A percentile compares a stretch with the other conserved stretches of the same genome.
phyloP scores from a whole-genome alignment of 768 basidiomycete genomes.

The Boletellus ananiceps region DNA sequence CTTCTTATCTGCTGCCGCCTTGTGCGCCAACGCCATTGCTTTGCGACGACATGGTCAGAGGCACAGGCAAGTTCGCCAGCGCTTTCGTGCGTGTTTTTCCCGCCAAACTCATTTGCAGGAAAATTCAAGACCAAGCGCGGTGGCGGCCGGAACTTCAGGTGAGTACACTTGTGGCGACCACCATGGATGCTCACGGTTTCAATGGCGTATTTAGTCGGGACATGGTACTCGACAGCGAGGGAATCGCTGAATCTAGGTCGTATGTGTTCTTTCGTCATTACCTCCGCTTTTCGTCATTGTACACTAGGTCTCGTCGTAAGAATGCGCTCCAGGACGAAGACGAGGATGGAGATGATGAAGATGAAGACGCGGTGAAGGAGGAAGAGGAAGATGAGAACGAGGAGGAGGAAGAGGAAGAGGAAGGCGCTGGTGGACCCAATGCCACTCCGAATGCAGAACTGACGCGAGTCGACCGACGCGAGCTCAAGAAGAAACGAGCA shows the following conservation, averaged over 20 bases:
- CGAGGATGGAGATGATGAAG: slow-evolving; percentile 39
- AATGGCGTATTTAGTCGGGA: slow-evolving; percentile 42
- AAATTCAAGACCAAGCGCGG: slow-evolving; percentile 86
- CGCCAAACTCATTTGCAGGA: slow-evolving; percentile 36
- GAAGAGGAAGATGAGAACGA: slow-evolving; percentile 42
- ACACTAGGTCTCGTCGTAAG: slow-evolving; percentile 18
- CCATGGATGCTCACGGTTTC: slow-evolving; percentile 7
- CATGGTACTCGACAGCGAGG: slow-evolving; percentile 54
- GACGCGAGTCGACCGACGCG: slow-evolving; percentile 66
- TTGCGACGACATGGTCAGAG: slow-evolving; percentile 30
- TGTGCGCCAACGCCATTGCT: background rate
- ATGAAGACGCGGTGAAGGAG: slow-evolving; percentile 30
- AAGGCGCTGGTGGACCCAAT: slow-evolving; percentile 29
- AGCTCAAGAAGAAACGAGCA: slow-evolving; percentile 78
- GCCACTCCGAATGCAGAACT: slow-evolving; percentile 48
- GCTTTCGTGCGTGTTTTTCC: background rate
- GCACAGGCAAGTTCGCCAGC: slow-evolving; percentile 17
- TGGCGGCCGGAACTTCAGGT: slow-evolving; percentile 85
- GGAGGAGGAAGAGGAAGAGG: slow-evolving; percentile 39
- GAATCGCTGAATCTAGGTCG: slow-evolving; percentile 49
- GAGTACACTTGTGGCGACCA: slow-evolving; percentile 8
- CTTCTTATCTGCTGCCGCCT: slow-evolving; percentile 13
- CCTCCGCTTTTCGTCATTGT: slow-evolving; percentile 9
- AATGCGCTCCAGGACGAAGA: slow-evolving; percentile 33
- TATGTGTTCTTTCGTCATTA: slow-evolving; percentile 26